A percentile compares a stretch with the other conserved stretches of the same genome.
These are phyloP conservation scores for Musa acuminata DNA, from an alignment of 176 grass and related monocot species.

Conservation along the genomic window DNA sequence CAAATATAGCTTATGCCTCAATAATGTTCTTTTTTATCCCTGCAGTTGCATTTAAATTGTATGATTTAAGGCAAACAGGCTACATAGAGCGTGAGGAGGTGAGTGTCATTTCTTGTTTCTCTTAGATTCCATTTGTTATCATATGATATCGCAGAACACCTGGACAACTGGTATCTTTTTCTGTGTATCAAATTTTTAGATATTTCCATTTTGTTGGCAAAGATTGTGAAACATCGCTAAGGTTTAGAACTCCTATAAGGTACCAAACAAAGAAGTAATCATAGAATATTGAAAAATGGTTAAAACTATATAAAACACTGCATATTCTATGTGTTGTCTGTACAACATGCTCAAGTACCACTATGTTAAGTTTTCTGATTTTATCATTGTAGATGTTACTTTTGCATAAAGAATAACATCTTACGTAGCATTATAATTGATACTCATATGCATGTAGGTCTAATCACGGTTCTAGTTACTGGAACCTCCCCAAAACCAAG, in stretches of 20 bases:
- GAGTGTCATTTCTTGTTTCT: background rate
- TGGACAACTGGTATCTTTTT: background rate
- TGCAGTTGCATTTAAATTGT: conserved; percentile 76
- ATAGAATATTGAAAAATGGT: background rate
- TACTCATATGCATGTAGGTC: no score
- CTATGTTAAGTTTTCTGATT: no score
- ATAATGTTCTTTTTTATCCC: background rate
- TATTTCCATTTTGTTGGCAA: background rate
- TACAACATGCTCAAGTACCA: no score
- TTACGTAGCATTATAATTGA: no score
- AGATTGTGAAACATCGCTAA: background rate
- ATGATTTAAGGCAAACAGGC: conserved; percentile 67
- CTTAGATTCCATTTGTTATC: background rate
- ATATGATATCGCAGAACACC: background rate
- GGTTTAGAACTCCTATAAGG: no score
- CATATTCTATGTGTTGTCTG: background rate
- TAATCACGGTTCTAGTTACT: no score
- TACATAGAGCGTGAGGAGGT: conserved; percentile 86
- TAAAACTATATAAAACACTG: background rate
- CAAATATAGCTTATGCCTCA: background rate
- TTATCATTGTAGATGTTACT: no score
- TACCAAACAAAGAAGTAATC: background rate
- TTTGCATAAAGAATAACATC: no score
- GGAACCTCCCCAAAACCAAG: no score
- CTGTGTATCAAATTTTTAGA: background rate